phyloP scores from a whole-genome alignment of 2,329 filamentous ascomycete species.

The Verticillium longisporum region DNA sequence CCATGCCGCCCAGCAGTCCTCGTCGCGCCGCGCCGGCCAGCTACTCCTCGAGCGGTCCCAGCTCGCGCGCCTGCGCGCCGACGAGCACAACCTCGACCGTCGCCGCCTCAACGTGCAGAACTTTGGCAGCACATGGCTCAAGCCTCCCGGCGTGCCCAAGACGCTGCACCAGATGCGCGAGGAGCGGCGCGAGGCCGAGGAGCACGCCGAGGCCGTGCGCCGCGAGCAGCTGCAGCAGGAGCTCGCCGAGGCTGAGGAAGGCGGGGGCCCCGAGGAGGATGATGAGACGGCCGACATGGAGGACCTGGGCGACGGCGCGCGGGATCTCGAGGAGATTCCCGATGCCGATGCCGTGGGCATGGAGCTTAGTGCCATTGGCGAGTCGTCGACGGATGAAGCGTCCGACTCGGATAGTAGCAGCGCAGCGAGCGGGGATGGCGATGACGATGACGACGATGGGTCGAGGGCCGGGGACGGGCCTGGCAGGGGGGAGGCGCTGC shows the following conservation, averaged over 20 bases:
- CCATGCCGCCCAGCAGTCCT: slow-evolving; percentile 12
- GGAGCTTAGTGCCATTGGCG: slow-evolving; percentile 25
- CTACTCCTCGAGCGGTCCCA: slow-evolving; percentile 49
- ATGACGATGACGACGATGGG: slow-evolving; percentile 28
- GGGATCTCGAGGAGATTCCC: slow-evolving; percentile 66
- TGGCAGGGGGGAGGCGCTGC: slow-evolving; percentile 21
- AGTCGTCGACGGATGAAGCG: slow-evolving; percentile 22
- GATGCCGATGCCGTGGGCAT: slow-evolving; percentile 53
- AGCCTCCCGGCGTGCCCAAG: slow-evolving; percentile 80
- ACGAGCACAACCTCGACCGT: slow-evolving; percentile 70
- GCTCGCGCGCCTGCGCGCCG: slow-evolving; percentile 63
- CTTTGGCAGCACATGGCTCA: slow-evolving; percentile 86
- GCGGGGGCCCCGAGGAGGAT: slow-evolving; percentile 19
- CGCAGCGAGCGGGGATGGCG: slow-evolving; percentile 14
- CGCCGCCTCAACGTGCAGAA: slow-evolving; percentile 78
- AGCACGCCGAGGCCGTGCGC: slow-evolving; percentile 69
- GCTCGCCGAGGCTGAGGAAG: slow-evolving; percentile 58
- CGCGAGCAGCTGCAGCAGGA: slow-evolving; percentile 67
- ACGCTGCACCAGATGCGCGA: slow-evolving; percentile 86
- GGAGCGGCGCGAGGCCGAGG: slow-evolving; percentile 81
- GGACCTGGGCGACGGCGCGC: slow-evolving; percentile 37
- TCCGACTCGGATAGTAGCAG: slow-evolving; percentile 27
- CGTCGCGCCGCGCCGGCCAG: slow-evolving; percentile 27
- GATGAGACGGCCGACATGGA: slow-evolving; percentile 42
- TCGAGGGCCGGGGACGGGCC: too few relatives aligned